Base-by-base conservation (phyloP, 176 grass and related monocot genomes). In the Raddia guianensis region DNA sequence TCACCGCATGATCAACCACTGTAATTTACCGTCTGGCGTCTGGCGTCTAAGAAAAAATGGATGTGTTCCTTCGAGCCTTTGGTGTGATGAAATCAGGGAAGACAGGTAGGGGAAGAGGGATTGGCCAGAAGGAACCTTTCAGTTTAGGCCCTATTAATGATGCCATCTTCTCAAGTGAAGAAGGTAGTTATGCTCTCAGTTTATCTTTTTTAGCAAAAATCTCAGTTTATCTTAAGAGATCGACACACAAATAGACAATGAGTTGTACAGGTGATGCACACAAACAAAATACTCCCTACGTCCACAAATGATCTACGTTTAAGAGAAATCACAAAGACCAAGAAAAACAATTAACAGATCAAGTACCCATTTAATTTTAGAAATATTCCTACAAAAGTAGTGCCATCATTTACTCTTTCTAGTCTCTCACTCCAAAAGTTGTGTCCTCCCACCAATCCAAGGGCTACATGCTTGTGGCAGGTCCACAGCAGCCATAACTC, bases 1-100 rank as follows among this genome's bases (percentile, higher is more conserved):
- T 21, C 63, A 21, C 68, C 34, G 19, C 47, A 57, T 21, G 47
- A 44, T 5, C 40, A 32, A 52, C 74, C 52, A 90, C 27, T 87
- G 62, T 62, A 90, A 70, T 49, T 90, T 80, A 62, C 84, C 84
- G 37, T 80, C 80, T 9, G 88, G 84, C 42, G 80, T 69, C 35
- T 87, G 27, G 27, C 27, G 27, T 27, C 27, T 27, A 0, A 27
- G 27, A n/a, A n/a, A n/a, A n/a, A n/a, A 27, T 27, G 27, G 27
- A 27, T 27, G 27, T 27, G 27, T 27, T 27, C 27, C 27, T 27
- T 27, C 27, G 27, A 27, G 27, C 27, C 27, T 27, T 27, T 27
- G 27, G 27, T 27, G 27, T 40, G 47, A 81, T 18, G 18, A 81
- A 20, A 47, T 70, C 45, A 49, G n/a, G 27, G 42, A 77, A 42